Base-by-base conservation (phyloP, 257 asterid species). In the Solanum chilense region DNA sequence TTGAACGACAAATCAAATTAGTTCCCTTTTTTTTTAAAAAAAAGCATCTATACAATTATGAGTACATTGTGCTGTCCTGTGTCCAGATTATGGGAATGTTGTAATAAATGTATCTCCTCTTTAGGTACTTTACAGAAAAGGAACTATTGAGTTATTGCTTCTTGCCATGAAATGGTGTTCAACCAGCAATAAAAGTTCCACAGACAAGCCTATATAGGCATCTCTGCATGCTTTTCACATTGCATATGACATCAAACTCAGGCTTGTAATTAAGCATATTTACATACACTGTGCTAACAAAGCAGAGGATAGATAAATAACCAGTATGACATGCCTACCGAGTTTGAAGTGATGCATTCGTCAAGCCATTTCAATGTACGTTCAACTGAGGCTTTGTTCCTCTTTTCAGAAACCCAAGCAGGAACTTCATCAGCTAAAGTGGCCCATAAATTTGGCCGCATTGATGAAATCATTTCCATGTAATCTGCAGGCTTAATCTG, bases 391-490 rank as follows among this genome's bases (percentile, higher is more conserved):
- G 91, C 39, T 89, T 78, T 92, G 91, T 93, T 94, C 90, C 99
- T 94, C 93, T 97, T 97, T 82, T 89, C 93, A 45, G 99, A 92
- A 88, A 93, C 98, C 98, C 98, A 97, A 87, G 94, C 94, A 87
- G 99, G 99, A 83, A 94, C 99, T 91, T 97, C 99, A 86, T 97
- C 99, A 4, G 99, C 93, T 92, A 97, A 89, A 15, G 98, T 90
- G 68, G 91, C 93, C 96, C 98, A 97, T 78, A 95, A 86, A 90
- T 95, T 92, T 49, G 99, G 99, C 88, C 90, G 95, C 98, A 95
- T 90, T 41, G 95, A 88, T 64, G 93, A 91, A 87, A 97, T 89
- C 94, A 97, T 87, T 82, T 94, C 94, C 92, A 94, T 86, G 85
- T 94, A 97, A 27, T 92, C 93, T 7, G 69, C 90, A 29, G 99